Conservation (phyloP, 2,329 filamentous ascomycete genomes). For the Clarireedia paspali region DNA sequence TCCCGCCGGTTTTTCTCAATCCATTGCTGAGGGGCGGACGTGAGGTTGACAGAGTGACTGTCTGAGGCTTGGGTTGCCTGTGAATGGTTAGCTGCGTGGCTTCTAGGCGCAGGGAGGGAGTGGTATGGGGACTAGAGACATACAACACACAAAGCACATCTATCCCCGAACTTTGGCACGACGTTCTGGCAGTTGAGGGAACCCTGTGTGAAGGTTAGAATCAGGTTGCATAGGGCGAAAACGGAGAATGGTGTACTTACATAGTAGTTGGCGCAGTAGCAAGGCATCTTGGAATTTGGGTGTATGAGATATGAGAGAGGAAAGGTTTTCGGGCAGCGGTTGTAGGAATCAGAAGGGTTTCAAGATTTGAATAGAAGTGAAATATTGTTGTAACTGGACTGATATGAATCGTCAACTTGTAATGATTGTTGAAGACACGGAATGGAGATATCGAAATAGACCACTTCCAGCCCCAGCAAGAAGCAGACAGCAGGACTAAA, state of each 20-base stretch:
- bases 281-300: background rate
- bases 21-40: background rate
- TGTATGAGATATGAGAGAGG: background rate
- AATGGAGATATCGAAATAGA: too few species aligned
- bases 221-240: background rate
- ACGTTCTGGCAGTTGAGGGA: constrained; percentile 3
- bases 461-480: too few species aligned
- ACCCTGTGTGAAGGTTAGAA: background rate
- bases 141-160: constrained; percentile 2
- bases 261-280: constrained; percentile 8
- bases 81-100: background rate
- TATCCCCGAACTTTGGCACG: constrained; percentile 1
- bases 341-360: background rate
- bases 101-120: background rate
- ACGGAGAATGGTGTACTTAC: background rate
- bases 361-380: background rate
- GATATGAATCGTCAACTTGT: too few species aligned
- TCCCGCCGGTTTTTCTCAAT: background rate
- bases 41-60: background rate
- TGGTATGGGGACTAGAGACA: background rate
- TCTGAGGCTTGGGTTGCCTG: background rate
- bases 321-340: background rate
- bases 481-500: too few species aligned
- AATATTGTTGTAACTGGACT: background rate
- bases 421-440: too few species aligned